Percentiles rank a stretch among this genome's conserved stretches.
These are phyloP conservation scores for Stachybotrys elegans DNA, from an alignment of 2,329 filamentous ascomycete species.

Conservation along the genomic window DNA sequence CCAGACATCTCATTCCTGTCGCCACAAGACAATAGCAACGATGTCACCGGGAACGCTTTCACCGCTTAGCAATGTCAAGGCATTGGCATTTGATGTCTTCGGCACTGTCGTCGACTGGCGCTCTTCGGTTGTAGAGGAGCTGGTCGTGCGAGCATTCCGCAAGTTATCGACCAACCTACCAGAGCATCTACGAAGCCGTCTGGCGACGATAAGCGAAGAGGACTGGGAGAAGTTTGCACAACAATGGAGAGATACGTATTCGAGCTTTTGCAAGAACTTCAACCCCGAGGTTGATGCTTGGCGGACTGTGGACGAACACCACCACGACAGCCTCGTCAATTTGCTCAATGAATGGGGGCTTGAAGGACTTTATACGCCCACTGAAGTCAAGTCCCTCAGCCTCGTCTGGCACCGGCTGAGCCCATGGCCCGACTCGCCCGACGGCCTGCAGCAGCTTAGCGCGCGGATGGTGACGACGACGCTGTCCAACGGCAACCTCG, in stretches of 20 bases:
- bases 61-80: constrained; percentile 39
- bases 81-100: constrained; percentile 71
- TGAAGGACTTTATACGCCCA: constrained; percentile 53
- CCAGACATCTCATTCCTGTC: too few relatives aligned
- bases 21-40: too few relatives aligned
- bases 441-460: constrained; percentile 50
- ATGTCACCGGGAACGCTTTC: constrained; percentile 22
- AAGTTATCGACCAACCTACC: constrained; percentile 45
- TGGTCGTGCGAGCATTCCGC: constrained; percentile 44
- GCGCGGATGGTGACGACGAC: constrained; percentile 54
- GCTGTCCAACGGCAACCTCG: constrained; percentile 69
- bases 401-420: constrained; percentile 67
- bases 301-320: constrained; percentile 69
- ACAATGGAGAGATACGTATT: constrained; percentile 65
- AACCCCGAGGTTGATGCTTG: constrained; percentile 45
- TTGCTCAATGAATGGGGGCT: constrained; percentile 55
- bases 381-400: constrained; percentile 59
- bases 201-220: constrained; percentile 43
- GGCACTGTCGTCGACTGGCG: constrained; percentile 81
- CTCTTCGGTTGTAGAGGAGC: constrained; percentile 54
- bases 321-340: constrained; percentile 54
- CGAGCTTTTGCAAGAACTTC: constrained; percentile 51
- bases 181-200: constrained; percentile 38
- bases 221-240: constrained; percentile 64
- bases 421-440: constrained; percentile 61